phyloP scores from a whole-genome alignment of 1,284 basidiomycete species.

The Wolfiporia cocos region DNA sequence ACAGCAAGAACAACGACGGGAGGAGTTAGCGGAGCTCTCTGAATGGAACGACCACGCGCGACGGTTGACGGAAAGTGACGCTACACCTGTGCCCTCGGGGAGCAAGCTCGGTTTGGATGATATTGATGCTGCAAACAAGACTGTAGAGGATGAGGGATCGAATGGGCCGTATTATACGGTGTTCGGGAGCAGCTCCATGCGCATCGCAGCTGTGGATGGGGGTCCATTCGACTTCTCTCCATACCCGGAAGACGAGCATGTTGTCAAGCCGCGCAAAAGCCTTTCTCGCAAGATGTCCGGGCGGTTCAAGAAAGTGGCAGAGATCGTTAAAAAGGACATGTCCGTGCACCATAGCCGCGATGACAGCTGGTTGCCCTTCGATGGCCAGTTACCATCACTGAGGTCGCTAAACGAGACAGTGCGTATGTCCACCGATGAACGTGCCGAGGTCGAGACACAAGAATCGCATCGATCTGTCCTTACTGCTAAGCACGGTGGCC shows the following conservation, averaged over 20 bases:
- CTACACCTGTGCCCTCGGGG: not conserved
- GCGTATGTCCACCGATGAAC: conserved; percentile 22
- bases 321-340: conserved; percentile 14
- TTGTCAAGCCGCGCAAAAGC: conserved; percentile 12
- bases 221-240: conserved; percentile 32
- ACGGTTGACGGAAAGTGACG: not conserved
- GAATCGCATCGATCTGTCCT: conserved; percentile 9
- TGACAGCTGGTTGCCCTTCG: conserved; percentile 18
- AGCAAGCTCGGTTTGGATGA: not conserved
- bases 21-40: conserved; percentile 21
- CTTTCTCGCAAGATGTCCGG: conserved; percentile 45
- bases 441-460: conserved; percentile 13
- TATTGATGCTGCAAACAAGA: not conserved
- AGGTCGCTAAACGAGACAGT: conserved; percentile 15
- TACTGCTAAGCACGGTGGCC: conserved; percentile 9
- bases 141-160: conserved; percentile 16
- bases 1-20: conserved; percentile 37
- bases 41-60: conserved; percentile 16
- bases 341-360: too few species aligned
- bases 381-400: conserved; percentile 26
- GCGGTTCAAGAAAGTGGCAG: conserved; percentile 32
- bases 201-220: conserved; percentile 38
- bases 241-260: conserved; percentile 12
- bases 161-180: conserved; percentile 46
- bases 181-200: conserved; percentile 39